Percentiles rank a stretch among this genome's conserved stretches.
Conservation (phyloP, 345 rosid genomes). For the Citrus australasica region DNA sequence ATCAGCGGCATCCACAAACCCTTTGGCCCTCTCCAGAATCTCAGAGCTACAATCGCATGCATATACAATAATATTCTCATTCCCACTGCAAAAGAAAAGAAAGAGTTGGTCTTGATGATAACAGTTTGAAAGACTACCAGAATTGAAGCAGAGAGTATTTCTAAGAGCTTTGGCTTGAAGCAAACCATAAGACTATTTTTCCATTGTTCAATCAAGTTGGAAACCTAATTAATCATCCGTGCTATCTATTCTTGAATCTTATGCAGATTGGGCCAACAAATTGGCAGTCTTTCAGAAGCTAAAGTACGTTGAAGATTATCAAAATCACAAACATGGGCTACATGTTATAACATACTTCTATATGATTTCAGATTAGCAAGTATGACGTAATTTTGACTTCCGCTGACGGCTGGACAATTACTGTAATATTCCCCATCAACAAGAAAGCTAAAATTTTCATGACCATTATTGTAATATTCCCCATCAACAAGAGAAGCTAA, state of each 20-base stretch:
- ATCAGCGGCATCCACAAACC: conserved; percentile 31
- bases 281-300: not conserved
- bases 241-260: not conserved
- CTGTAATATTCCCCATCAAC: not conserved
- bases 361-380: not conserved
- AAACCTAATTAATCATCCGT: not conserved
- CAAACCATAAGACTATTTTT: not conserved
- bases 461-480: not conserved
- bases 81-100: conserved; percentile 45
- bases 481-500: not conserved
- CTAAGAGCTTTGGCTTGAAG: not conserved
- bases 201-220: not conserved
- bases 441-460: not conserved
- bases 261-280: not conserved
- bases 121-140: not conserved
- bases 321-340: not conserved
- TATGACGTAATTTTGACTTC: not conserved
- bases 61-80: conserved; percentile 49
- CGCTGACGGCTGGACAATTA: not conserved
- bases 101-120: not conserved
- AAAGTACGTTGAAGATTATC: not conserved
- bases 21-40: conserved; percentile 65
- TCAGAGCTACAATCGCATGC: conserved; percentile 87
- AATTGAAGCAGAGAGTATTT: not conserved
- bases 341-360: not conserved